phyloP scores from a whole-genome alignment of 495 filamentous ascomycete genomes.

The Penicillium flavigenum region DNA sequence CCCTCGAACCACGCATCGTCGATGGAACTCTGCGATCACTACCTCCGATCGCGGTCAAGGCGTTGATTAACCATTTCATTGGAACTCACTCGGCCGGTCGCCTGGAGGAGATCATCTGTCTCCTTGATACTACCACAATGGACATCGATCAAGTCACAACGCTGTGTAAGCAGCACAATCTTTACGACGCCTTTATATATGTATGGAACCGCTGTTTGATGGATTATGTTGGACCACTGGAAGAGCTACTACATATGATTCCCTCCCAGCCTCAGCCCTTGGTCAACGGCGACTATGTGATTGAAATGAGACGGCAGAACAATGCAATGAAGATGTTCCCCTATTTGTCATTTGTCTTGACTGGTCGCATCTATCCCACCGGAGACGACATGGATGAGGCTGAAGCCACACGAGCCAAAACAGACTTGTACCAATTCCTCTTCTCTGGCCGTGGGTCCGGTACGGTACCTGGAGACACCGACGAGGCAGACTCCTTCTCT shows the following conservation, averaged over 20 bases:
- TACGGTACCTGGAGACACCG: slow-evolving; percentile 56
- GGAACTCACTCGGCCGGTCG: slow-evolving; percentile 65
- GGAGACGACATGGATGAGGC: slow-evolving; percentile 68
- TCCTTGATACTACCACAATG: slow-evolving; percentile 84
- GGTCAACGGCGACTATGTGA: slow-evolving; percentile 36
- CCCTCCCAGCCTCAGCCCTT: slow-evolving; percentile 30
- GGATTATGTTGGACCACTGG: slow-evolving; percentile 88
- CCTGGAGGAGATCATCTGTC: slow-evolving; percentile 93
- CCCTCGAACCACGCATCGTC: slow-evolving; percentile 80
- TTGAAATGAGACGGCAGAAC: slow-evolving; percentile 38
- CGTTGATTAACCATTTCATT: slow-evolving; percentile 77
- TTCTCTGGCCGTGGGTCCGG: slow-evolving; percentile 71
- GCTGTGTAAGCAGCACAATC: slow-evolving; percentile 83
- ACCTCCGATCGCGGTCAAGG: slow-evolving; percentile 82
- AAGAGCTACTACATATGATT: slow-evolving; percentile 79
- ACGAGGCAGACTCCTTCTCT: slow-evolving; percentile 72
- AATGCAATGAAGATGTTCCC: slow-evolving; percentile 92
- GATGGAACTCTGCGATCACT: slow-evolving; percentile 71
- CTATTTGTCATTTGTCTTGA: slow-evolving; percentile 90
- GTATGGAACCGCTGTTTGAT: slow-evolving; percentile 89
- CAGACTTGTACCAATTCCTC: slow-evolving; percentile 85
- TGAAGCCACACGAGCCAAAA: slow-evolving; percentile 72
- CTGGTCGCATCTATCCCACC: slow-evolving; percentile 85
- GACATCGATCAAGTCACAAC: slow-evolving; percentile 91
- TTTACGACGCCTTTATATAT: slow-evolving; percentile 95